A percentile compares a stretch with the other conserved stretches of the same genome.
Evolutionary conservation across 441 rosid genomes (phyloP).

Genomic region (Pelargonium fulgidum): DNA sequence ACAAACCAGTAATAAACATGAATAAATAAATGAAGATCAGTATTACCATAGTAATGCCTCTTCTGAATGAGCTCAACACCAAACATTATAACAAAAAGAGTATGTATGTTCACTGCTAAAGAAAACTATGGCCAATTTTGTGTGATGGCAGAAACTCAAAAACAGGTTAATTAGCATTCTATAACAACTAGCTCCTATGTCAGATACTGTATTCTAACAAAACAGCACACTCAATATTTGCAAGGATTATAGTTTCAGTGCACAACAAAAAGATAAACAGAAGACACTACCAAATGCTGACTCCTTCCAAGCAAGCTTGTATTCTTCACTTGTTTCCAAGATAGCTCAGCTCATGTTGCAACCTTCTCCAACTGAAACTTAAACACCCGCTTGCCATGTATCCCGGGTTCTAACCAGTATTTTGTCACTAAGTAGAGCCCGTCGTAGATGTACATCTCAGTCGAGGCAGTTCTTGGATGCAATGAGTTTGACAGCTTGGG

Average conservation of each 20-base stretch:
- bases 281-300: background rate
- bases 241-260: background rate
- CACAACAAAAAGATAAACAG: background rate
- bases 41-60: no score
- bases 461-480: background rate
- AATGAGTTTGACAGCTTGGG: background rate
- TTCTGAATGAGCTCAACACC: no score
- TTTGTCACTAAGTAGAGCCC: constrained; percentile 17
- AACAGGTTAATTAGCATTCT: no score
- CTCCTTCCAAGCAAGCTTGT: background rate
- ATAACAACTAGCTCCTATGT: no score
- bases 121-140: no score
- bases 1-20: no score
- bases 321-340: background rate
- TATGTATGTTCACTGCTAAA: no score
- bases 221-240: no score
- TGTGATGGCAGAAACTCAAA: no score
- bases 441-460: constrained; percentile 13
- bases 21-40: no score
- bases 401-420: background rate
- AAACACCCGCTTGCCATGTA: background rate
- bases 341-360: background rate
- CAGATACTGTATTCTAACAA: no score
- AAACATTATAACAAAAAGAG: no score
- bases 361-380: constrained; percentile 11